A percentile compares a stretch with the other conserved stretches of the same genome.
Conservation (phyloP, 306 rosid species). For the Boehmeria nivea region DNA sequence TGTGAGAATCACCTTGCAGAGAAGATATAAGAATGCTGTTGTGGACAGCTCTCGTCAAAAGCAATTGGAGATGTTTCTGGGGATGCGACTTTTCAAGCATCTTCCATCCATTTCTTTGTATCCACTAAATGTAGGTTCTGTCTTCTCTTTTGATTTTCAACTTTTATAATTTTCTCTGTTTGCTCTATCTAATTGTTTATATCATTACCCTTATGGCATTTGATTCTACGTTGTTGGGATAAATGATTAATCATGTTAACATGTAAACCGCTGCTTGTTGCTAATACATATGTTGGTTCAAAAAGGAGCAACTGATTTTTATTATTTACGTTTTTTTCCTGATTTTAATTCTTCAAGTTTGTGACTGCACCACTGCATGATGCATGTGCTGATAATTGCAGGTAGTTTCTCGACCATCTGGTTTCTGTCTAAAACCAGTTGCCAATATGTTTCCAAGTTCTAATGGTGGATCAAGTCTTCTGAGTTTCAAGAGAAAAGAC, state of each 20-base stretch:
- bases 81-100: constrained; percentile 94
- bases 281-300: too few species aligned
- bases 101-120: constrained; percentile 86
- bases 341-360: constrained; percentile 1
- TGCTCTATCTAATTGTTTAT: too few species aligned
- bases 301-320: too few species aligned
- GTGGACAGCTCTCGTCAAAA: constrained; percentile 99
- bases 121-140: constrained; percentile 75
- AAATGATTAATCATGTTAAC: too few species aligned
- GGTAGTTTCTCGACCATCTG: constrained; percentile 83
- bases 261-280: too few species aligned
- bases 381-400: constrained; percentile 33
- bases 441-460: constrained; percentile 65
- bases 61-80: constrained; percentile 94
- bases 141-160: too few species aligned
- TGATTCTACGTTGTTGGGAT: too few species aligned
- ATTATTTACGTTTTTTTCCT: too few species aligned
- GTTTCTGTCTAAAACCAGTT: constrained; percentile 86
- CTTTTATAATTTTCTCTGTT: too few species aligned
- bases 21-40: constrained; percentile 87
- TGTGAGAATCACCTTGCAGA: constrained; percentile 90
- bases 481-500: constrained; percentile 84
- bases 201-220: too few species aligned
- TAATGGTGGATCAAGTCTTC: constrained; percentile 72
- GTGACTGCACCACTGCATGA: constrained; percentile 9